A percentile compares a stretch with the other conserved stretches of the same genome.
These are phyloP conservation scores for Diplogelasinospora grovesii DNA, from an alignment of 495 filamentous ascomycete species.

Conservation along the genomic window DNA sequence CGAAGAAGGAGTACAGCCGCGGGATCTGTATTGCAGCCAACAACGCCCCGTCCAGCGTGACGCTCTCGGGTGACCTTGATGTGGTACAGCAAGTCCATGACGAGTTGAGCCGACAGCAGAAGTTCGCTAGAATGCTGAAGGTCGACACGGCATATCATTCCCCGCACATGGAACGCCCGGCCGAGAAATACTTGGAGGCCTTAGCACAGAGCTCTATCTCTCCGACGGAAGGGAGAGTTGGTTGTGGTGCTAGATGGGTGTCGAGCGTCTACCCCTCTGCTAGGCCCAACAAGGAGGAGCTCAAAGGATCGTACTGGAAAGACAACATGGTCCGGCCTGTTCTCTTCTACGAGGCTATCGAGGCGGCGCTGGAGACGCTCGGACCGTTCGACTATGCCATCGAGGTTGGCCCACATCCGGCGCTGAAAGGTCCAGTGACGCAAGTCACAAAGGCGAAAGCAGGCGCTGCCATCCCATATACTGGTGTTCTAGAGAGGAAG, in stretches of 20 bases:
- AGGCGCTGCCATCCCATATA: conserved; percentile 28
- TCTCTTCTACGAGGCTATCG: conserved; percentile 48
- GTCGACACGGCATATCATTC: conserved; percentile 59
- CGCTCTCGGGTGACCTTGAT: conserved; percentile 37
- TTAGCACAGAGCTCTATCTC: conserved; percentile 22
- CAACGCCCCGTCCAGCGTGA: conserved; percentile 32
- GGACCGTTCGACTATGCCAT: conserved; percentile 39
- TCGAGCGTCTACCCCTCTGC: conserved; percentile 32
- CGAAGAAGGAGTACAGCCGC: conserved; percentile 14
- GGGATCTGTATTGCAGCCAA: conserved; percentile 36
- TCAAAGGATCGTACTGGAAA: conserved; percentile 45
- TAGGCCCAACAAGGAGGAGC: conserved; percentile 12
- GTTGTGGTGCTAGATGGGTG: conserved; percentile 28
- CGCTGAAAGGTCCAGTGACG: conserved; percentile 41
- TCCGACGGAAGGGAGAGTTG: conserved; percentile 5
- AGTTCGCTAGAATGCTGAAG: conserved; percentile 36
- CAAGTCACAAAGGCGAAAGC: conserved; percentile 32
- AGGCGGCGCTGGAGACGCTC: conserved; percentile 24
- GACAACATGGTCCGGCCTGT: conserved; percentile 54
- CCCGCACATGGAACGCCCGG: conserved; percentile 45
- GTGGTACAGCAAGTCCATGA: conserved; percentile 28
- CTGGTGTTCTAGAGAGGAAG: conserved; percentile 31
- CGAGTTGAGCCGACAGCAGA: conserved; percentile 21
- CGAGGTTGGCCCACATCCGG: conserved; percentile 53
- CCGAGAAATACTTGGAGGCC: conserved; percentile 32